These are phyloP conservation scores for Aspergillus uvarum DNA, from an alignment of 2,329 filamentous ascomycete species.

Conservation along the genomic window DNA sequence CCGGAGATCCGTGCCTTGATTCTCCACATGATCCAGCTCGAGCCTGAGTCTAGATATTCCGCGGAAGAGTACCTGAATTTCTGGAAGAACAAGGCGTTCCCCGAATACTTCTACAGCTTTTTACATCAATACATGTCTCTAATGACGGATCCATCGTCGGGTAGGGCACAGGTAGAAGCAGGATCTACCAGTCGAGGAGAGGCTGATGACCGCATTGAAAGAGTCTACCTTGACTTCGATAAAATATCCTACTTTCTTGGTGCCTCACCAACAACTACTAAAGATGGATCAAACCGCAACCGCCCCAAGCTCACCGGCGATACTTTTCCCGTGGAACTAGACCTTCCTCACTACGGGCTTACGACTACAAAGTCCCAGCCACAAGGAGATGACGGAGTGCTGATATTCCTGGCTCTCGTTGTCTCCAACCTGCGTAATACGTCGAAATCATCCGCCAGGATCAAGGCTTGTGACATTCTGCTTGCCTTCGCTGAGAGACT, in stretches of 20 bases:
- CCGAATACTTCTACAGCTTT: conserved; percentile 95
- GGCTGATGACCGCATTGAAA: conserved; percentile 89
- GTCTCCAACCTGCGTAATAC: conserved; percentile 88
- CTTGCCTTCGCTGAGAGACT: conserved; percentile 87
- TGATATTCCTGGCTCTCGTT: conserved; percentile 87
- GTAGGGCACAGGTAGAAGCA: conserved; percentile 68
- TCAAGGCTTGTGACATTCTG: conserved; percentile 87
- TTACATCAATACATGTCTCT: conserved; percentile 97
- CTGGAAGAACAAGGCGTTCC: conserved; percentile 89
- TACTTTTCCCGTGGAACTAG: conserved; percentile 71
- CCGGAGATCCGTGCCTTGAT: conserved; percentile 84
- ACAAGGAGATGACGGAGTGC: conserved; percentile 78
- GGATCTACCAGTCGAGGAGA: conserved; percentile 73
- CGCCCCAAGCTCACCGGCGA: conserved; percentile 36
- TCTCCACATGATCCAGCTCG: conserved; percentile 91
- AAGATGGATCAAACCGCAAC: conserved; percentile 30
- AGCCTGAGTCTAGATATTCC: conserved; percentile 87
- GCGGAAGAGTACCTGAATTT: conserved; percentile 93
- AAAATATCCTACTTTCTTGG: conserved; percentile 95
- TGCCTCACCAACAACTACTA: conserved; percentile 58
- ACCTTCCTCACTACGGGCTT: conserved; percentile 81
- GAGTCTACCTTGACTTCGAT: conserved; percentile 91
- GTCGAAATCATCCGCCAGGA: conserved; percentile 78
- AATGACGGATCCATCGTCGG: conserved; percentile 85
- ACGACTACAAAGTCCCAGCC: conserved; percentile 61